Percentiles rank a stretch among this genome's conserved stretches.
Conservation (phyloP, 768 basidiomycete genomes). For the Lepiota brunneoincarnata region DNA sequence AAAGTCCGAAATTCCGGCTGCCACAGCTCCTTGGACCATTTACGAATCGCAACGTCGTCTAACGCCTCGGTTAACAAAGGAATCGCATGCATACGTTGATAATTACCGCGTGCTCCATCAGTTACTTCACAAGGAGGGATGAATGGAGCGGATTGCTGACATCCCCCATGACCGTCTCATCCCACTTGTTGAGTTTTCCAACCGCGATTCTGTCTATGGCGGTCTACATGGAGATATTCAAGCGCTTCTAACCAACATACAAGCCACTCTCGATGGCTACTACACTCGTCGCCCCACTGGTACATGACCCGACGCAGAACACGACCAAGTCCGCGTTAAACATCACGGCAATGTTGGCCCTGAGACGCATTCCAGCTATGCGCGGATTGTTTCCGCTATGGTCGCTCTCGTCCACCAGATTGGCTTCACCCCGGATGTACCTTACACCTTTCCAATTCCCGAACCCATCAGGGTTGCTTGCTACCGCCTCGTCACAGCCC, state of each 20-base stretch:
- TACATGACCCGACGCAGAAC: conserved; percentile 12
- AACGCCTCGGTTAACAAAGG: too few relatives aligned
- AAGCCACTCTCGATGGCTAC: neutral
- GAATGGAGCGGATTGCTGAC: neutral
- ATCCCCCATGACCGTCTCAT: neutral
- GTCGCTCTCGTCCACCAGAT: neutral
- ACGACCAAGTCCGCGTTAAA: neutral
- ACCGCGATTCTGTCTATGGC: neutral
- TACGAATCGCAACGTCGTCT: neutral
- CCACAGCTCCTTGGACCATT: neutral
- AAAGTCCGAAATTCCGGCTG: too few relatives aligned
- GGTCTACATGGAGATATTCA: neutral
- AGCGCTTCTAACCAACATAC: neutral
- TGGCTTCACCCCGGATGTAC: fast-evolving
- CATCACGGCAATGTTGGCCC: conserved; percentile 9
- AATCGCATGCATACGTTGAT: neutral
- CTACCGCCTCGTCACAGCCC: neutral
- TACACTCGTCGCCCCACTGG: conserved; percentile 12
- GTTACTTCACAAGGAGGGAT: conserved; percentile 12
- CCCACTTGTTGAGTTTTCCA: neutral
- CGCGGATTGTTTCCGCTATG: neutral
- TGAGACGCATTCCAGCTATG: conserved; percentile 1
- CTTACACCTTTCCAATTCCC: neutral
- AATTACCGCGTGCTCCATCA: conserved; percentile 9
- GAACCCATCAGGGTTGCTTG: neutral